Percentiles rank a stretch among this genome's conserved stretches.
Evolutionary conservation across 2,329 filamentous ascomycete genomes (phyloP).

Genomic region (Alternaria novae-zelandiae): DNA sequence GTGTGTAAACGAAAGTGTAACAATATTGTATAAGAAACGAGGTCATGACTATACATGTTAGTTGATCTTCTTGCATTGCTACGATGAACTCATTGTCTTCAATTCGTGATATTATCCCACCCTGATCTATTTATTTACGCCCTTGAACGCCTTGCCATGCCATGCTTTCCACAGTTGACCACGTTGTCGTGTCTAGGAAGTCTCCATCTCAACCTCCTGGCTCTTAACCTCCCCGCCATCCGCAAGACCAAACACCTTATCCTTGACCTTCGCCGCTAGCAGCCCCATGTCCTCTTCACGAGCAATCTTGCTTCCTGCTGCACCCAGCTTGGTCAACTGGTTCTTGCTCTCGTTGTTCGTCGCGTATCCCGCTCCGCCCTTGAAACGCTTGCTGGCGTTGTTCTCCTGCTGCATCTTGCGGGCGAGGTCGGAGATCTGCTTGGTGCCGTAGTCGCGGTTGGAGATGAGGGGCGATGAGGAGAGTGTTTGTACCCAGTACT

Average conservation of each 20-base stretch:
- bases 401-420: constrained; percentile 77
- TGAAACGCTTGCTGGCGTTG: constrained; percentile 45
- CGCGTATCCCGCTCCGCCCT: constrained; percentile 19
- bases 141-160: constrained; percentile 14
- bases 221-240: constrained; percentile 14
- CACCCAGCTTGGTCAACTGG: constrained; percentile 66
- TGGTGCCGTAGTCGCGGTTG: constrained; percentile 90
- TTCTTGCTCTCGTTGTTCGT: constrained; percentile 19
- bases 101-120: constrained; percentile 3
- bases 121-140: background rate
- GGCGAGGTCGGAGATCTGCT: constrained; percentile 87
- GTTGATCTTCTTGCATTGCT: background rate
- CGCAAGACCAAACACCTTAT: constrained; percentile 60
- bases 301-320: constrained; percentile 66
- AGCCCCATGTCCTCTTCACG: constrained; percentile 68
- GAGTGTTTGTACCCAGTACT: constrained; percentile 97
- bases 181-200: background rate
- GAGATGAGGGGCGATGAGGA: constrained; percentile 89
- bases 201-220: constrained; percentile 42
- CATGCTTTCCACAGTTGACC: background rate
- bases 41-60: background rate
- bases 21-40: background rate
- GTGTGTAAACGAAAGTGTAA: background rate
- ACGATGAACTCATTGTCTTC: background rate
- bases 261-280: constrained; percentile 68